These are phyloP conservation scores for Akanthomyces dipterigenus DNA, from an alignment of 2,329 filamentous ascomycete genomes.

Conservation along the genomic window DNA sequence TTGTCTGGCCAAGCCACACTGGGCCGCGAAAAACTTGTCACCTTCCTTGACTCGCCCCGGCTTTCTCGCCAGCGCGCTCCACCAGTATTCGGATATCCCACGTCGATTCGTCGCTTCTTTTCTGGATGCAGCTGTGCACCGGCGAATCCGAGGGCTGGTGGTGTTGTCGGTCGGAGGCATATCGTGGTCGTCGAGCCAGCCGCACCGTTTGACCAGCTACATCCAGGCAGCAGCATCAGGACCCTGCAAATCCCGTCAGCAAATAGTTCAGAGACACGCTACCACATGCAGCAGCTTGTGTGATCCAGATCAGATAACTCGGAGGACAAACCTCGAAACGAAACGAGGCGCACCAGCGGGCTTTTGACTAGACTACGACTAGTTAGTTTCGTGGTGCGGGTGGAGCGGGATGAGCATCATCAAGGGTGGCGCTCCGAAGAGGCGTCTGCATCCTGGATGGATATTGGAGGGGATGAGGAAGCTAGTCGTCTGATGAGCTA, in stretches of 20 bases:
- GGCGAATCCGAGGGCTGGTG: not conserved
- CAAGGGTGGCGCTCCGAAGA: not conserved
- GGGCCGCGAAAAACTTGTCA: not conserved
- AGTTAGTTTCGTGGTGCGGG: not conserved
- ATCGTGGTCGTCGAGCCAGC: not conserved
- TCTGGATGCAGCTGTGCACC: not conserved
- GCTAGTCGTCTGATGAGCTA: not conserved
- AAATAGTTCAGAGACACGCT: not conserved
- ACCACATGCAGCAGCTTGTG: not conserved
- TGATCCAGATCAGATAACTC: slow-evolving; percentile 11
- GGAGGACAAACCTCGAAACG: not conserved
- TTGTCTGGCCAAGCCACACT: not conserved
- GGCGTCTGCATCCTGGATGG: not conserved
- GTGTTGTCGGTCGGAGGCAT: not conserved
- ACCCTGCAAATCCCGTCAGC: not conserved
- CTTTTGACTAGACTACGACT: not conserved
- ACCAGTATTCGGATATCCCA: not conserved
- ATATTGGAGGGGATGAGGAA: not conserved
- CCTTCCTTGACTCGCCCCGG: not conserved
- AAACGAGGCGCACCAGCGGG: not conserved
- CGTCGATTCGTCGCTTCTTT: not conserved
- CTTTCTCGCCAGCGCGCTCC: not conserved
- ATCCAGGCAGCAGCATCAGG: not conserved
- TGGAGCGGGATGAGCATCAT: not conserved
- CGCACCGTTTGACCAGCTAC: no score